A percentile compares a stretch with the other conserved stretches of the same genome.
These are phyloP conservation scores for Entamoeba dispar DNA, from an alignment of 208 protist species.

Conservation along the genomic window DNA sequence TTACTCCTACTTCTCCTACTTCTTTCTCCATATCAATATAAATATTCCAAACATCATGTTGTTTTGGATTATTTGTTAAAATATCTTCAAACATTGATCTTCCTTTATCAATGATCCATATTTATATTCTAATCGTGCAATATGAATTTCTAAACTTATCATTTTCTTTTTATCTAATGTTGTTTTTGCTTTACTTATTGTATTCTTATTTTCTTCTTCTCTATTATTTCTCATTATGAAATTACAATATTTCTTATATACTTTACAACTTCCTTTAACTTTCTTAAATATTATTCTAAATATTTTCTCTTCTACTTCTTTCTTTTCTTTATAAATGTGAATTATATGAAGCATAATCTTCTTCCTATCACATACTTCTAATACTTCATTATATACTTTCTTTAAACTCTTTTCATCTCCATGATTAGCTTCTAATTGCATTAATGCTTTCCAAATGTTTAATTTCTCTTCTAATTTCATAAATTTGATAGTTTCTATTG, in stretches of 20 bases:
- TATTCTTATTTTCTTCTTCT: constrained; percentile 15
- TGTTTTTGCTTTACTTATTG: constrained; percentile 31
- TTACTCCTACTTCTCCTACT: not conserved
- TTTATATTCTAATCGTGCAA: constrained; percentile 55
- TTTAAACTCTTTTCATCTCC: not conserved
- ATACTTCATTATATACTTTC: not conserved
- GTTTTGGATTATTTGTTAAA: constrained; percentile 48
- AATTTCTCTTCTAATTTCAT: not conserved
- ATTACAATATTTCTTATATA: constrained; percentile 34
- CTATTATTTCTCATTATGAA: constrained; percentile 8
- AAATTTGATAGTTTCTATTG: not conserved
- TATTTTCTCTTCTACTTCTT: not conserved
- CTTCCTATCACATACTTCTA: not conserved
- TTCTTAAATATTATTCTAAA: constrained; percentile 33
- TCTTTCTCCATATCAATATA: constrained; percentile 56
- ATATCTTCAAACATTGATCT: constrained; percentile 60
- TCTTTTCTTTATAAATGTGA: not conserved
- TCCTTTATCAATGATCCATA: constrained; percentile 43
- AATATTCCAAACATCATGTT: constrained; percentile 52
- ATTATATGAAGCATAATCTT: not conserved
- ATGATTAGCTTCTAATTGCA: not conserved
- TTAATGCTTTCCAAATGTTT: not conserved
- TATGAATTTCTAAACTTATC: constrained; percentile 41
- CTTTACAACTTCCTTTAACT: constrained; percentile 35
- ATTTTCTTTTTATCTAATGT: constrained; percentile 42